Percentiles rank a stretch among this genome's conserved stretches.
Conservation (phyloP, 2,329 filamentous ascomycete species). For the Sclerotinia trifoliorum region DNA sequence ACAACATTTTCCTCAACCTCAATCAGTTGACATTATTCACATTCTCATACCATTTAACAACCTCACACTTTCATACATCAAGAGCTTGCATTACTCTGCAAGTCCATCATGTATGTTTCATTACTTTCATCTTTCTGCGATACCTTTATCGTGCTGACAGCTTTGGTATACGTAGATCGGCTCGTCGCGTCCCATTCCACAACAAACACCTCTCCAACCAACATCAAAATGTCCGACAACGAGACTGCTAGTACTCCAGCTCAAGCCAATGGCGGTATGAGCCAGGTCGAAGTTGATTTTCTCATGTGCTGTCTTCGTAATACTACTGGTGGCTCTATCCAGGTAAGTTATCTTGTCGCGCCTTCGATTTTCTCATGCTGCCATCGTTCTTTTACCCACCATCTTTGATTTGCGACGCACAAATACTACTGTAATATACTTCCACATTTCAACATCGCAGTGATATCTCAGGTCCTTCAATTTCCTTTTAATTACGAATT, state of each 20-base stretch:
- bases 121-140: slow-evolving; percentile 1
- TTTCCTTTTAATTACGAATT: too few species aligned
- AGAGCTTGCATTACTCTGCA: slow-evolving; percentile 14
- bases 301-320: slow-evolving; percentile 34
- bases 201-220: not conserved
- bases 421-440: not conserved
- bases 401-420: too few species aligned
- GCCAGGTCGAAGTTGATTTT: slow-evolving; percentile 30
- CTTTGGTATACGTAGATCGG: slow-evolving; percentile 3
- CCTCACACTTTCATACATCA: not conserved
- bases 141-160: not conserved
- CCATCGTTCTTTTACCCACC: not conserved
- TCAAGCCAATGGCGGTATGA: slow-evolving; percentile 23
- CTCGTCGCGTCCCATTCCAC: slow-evolving; percentile 2
- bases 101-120: slow-evolving; percentile 8
- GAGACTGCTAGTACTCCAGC: not conserved
- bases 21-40: not conserved
- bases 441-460: not conserved
- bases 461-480: not conserved
- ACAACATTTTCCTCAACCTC: not conserved
- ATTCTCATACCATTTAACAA: not conserved
- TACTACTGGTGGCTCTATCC: slow-evolving; percentile 27
- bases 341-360: slow-evolving; percentile 26
- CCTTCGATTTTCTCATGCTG: not conserved
- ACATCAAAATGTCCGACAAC: slow-evolving; percentile 16